Conservation (phyloP, 2,329 filamentous ascomycete genomes). For the Calcarisporium arbuscula region DNA sequence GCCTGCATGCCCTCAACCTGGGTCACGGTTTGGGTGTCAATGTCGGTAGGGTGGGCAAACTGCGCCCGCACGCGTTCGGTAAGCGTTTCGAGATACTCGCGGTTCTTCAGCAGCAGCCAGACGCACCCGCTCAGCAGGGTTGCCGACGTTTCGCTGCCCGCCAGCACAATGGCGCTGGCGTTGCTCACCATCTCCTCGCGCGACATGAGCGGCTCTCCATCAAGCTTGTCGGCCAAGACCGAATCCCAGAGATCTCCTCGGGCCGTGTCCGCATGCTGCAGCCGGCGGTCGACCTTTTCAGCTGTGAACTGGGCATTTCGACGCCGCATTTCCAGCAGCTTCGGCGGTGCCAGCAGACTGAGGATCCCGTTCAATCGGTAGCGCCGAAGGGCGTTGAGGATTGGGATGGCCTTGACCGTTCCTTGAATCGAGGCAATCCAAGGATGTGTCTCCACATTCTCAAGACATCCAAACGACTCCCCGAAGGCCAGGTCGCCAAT, state of each 20-base stretch:
- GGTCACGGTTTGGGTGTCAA: conserved; percentile 4
- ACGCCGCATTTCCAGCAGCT: background rate
- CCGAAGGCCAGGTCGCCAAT: conserved; percentile 22
- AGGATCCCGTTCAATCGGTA: background rate
- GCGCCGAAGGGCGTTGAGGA: conserved; percentile 3
- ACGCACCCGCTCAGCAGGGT: conserved; percentile 18
- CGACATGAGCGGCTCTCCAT: no score
- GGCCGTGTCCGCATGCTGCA: conserved; percentile 1
- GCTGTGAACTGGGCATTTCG: background rate
- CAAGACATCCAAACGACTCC: conserved; percentile 17
- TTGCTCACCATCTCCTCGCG: conserved; percentile 12
- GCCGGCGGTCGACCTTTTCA: conserved; percentile 1
- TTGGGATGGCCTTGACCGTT: conserved; percentile 6
- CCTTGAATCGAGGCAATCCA: conserved; percentile 15
- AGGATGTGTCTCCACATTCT: conserved; percentile 15
- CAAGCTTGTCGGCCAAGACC: no score
- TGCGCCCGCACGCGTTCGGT: conserved; percentile 21
- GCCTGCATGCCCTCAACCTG: conserved; percentile 21
- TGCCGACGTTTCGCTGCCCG: conserved; percentile 23
- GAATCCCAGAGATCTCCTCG: conserved; percentile 1
- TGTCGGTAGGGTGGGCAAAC: conserved; percentile 4
- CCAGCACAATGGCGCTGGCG: conserved; percentile 16
- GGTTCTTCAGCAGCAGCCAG: conserved; percentile 22
- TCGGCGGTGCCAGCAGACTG: background rate
- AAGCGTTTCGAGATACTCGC: conserved; percentile 22